Percentiles rank a stretch among this genome's conserved stretches.
These are phyloP conservation scores for Evernia prunastri DNA, from an alignment of 495 filamentous ascomycete species.

Conservation along the genomic window DNA sequence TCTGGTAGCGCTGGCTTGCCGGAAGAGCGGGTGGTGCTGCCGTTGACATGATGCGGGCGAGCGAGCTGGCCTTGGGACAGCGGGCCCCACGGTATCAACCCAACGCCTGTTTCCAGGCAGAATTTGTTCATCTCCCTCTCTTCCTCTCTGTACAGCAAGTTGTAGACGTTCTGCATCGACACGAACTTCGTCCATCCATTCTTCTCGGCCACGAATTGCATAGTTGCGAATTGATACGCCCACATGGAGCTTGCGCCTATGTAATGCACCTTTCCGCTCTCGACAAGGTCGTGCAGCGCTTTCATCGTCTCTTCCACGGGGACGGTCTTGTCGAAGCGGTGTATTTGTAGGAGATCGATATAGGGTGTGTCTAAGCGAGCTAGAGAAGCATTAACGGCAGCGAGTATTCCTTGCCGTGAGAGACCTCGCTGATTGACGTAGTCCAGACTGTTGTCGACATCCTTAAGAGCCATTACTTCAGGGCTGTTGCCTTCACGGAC, in stretches of 20 bases:
- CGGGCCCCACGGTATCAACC: slow-evolving; percentile 59
- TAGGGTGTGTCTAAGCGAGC: slow-evolving; percentile 57
- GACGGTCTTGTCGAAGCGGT: slow-evolving; percentile 54
- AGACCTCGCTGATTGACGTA: slow-evolving; percentile 44
- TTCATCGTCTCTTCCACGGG: slow-evolving; percentile 66
- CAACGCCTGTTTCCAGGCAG: slow-evolving; percentile 51
- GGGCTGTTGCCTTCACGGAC: slow-evolving; percentile 34
- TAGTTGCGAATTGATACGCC: slow-evolving; percentile 56
- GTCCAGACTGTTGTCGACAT: slow-evolving; percentile 36
- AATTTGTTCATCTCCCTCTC: slow-evolving; percentile 60
- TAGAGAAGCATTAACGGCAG: slow-evolving; percentile 62
- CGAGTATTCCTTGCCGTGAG: slow-evolving; percentile 60
- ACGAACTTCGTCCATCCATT: slow-evolving; percentile 70
- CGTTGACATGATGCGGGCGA: slow-evolving; percentile 28
- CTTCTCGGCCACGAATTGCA: slow-evolving; percentile 58
- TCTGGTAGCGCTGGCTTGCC: slow-evolving; percentile 17
- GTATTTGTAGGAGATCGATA: slow-evolving; percentile 71
- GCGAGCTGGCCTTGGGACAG: slow-evolving; percentile 48
- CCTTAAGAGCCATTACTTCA: slow-evolving; percentile 27
- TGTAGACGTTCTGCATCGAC: slow-evolving; percentile 71
- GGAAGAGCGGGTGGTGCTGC: slow-evolving; percentile 19
- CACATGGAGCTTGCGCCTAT: slow-evolving; percentile 64
- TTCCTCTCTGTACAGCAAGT: slow-evolving; percentile 67
- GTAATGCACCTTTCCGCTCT: slow-evolving; percentile 59
- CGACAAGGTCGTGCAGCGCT: slow-evolving; percentile 62